Conservation (phyloP, 768 basidiomycete species). For the Mrakia blollopis region DNA sequence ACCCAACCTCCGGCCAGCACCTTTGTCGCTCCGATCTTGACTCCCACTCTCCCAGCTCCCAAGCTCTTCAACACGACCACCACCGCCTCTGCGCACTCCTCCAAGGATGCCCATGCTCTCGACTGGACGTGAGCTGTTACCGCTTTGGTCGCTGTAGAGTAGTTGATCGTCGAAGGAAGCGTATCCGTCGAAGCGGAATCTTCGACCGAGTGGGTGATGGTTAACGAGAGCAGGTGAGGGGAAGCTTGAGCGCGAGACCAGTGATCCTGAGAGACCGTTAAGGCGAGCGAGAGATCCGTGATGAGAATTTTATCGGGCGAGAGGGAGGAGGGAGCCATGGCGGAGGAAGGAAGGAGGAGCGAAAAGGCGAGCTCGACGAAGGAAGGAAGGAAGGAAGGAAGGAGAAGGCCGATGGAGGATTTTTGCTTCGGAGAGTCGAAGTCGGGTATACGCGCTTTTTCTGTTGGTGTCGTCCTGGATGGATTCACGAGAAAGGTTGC, state of each 20-base stretch:
- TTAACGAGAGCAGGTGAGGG: conserved; percentile 20
- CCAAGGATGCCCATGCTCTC: conserved; percentile 15
- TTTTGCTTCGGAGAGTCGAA: neutral
- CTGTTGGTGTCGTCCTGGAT: neutral
- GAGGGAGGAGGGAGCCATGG: neutral
- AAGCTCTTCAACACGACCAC: conserved; percentile 5
- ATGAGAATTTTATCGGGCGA: conserved; percentile 32
- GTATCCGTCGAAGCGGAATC: conserved; percentile 23
- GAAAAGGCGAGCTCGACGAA: too few relatives aligned
- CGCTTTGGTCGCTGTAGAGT: conserved; percentile 29
- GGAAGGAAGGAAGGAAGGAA: neutral
- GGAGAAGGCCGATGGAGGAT: neutral
- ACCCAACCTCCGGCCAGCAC: conserved; percentile 54
- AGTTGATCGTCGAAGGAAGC: conserved; percentile 29
- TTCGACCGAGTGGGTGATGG: conserved; percentile 15
- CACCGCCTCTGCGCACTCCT: conserved; percentile 9
- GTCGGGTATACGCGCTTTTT: neutral
- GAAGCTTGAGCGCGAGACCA: conserved; percentile 26
- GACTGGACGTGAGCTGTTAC: conserved; percentile 5
- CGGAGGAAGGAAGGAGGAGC: neutral
- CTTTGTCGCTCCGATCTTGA: conserved; percentile 53
- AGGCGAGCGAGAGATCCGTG: conserved; percentile 19
- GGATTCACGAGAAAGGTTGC: neutral
- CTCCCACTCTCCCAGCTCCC: conserved; percentile 42
- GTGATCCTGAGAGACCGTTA: conserved; percentile 23